A percentile compares a stretch with the other conserved stretches of the same genome.
These are phyloP conservation scores for Galeopsis tetrahit DNA, from an alignment of 257 asterid species.

Conservation along the genomic window DNA sequence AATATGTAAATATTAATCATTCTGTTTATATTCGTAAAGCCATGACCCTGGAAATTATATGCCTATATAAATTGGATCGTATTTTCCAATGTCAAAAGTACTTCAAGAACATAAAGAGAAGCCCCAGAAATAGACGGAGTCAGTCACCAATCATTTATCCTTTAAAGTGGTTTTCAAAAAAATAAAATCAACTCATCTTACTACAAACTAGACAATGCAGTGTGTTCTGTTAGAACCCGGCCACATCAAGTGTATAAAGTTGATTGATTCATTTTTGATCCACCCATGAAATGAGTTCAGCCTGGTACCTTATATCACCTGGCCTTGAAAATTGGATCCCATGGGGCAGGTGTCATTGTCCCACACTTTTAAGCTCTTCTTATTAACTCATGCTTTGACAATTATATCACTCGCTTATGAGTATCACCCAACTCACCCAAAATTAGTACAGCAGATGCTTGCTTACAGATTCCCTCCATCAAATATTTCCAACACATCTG, in stretches of 20 bases:
- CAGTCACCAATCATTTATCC: not conserved
- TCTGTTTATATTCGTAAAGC: not conserved
- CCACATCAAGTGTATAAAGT: no score
- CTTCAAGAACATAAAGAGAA: not conserved
- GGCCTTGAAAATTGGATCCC: no score
- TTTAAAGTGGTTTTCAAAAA: not conserved
- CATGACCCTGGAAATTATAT: not conserved
- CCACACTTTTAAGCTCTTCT: not conserved
- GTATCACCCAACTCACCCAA: not conserved
- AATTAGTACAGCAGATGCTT: not conserved
- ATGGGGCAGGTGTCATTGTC: no score
- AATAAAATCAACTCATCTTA: slow-evolving; percentile 6
- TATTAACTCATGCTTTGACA: not conserved
- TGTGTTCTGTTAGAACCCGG: no score
- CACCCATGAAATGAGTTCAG: no score
- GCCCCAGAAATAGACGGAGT: not conserved
- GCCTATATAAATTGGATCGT: not conserved
- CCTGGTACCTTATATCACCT: no score
- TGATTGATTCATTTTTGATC: no score
- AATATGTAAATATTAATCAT: not conserved
- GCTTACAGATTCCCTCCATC: not conserved
- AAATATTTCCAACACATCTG: not conserved
- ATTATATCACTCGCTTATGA: not conserved
- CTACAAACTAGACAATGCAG: not conserved
- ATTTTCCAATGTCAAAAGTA: not conserved